Evolutionary conservation across 495 filamentous ascomycete species (phyloP).

Genomic region (Clavariopsis aquatica): DNA sequence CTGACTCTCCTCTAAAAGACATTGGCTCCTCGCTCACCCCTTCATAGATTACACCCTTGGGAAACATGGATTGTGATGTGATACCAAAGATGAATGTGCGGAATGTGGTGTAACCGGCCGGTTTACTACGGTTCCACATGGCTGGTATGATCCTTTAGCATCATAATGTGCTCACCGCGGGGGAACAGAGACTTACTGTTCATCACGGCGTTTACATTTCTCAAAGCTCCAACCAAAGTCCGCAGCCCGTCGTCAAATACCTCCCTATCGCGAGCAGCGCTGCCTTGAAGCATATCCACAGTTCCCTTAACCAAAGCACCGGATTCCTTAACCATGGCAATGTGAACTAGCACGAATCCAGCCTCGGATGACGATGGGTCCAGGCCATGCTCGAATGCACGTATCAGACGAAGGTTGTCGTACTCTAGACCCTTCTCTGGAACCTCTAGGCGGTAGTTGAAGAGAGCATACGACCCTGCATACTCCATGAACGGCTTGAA

Average conservation of each 20-base stretch:
- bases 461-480: conserved; percentile 85
- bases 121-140: conserved; percentile 86
- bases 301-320: conserved; percentile 68
- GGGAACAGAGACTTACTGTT: conserved; percentile 60
- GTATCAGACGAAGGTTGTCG: conserved; percentile 78
- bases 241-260: conserved; percentile 65
- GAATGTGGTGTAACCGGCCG: conserved; percentile 75
- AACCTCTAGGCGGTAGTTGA: conserved; percentile 77
- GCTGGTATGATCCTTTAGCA: conserved; percentile 44
- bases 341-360: conserved; percentile 68
- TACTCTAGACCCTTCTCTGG: conserved; percentile 67
- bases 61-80: conserved; percentile 86
- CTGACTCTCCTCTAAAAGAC: conserved; percentile 81
- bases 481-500: conserved; percentile 95
- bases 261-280: conserved; percentile 53
- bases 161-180: background rate
- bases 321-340: conserved; percentile 70
- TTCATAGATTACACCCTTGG: conserved; percentile 83
- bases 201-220: conserved; percentile 74
- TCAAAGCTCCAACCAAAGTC: conserved; percentile 62
- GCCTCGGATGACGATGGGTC: conserved; percentile 87
- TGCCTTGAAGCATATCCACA: conserved; percentile 62
- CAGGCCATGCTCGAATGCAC: conserved; percentile 84
- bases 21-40: conserved; percentile 71
- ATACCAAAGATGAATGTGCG: conserved; percentile 95